A percentile compares a stretch with the other conserved stretches of the same genome.
These are phyloP conservation scores for Phaseolus lunatus DNA, from an alignment of 306 rosid species.

Conservation along the genomic window DNA sequence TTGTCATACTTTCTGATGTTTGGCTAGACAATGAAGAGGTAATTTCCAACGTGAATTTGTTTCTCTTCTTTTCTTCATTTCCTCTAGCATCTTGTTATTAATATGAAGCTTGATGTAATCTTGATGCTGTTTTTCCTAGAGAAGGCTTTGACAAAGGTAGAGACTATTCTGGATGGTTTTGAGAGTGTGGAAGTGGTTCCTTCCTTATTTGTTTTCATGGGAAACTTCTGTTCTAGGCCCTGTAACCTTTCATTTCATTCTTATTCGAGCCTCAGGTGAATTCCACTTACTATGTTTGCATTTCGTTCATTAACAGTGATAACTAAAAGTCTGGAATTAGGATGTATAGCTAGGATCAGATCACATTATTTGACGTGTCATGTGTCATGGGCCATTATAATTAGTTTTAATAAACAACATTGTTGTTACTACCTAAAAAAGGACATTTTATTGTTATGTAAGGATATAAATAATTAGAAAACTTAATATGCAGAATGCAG, in stretches of 20 bases:
- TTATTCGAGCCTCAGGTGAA: conserved; percentile 82
- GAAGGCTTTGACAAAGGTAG: conserved; percentile 85
- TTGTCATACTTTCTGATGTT: conserved; percentile 83
- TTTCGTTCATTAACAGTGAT: conserved; percentile 18
- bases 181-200: conserved; percentile 86
- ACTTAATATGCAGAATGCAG: conserved; percentile 62
- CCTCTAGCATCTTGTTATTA: conserved; percentile 17
- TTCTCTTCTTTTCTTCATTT: conserved; percentile 10
- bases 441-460: conserved; percentile 6
- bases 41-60: conserved; percentile 34
- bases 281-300: conserved; percentile 18
- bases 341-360: conserved; percentile 2
- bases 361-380: conserved; percentile 1
- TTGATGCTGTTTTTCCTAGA: conserved; percentile 59
- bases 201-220: conserved; percentile 92
- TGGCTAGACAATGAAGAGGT: conserved; percentile 97
- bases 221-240: conserved; percentile 89
- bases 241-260: conserved; percentile 80
- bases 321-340: conserved; percentile 31
- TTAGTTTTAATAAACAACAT: neutral
- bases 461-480: conserved; percentile 35
- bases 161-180: conserved; percentile 74
- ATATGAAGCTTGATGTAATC: conserved; percentile 42
- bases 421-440: conserved; percentile 14
- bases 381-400: neutral